These are phyloP conservation scores for Lichtheimia ornata DNA, from an alignment of 371 early-diverging fungal genomes.

Conservation along the genomic window DNA sequence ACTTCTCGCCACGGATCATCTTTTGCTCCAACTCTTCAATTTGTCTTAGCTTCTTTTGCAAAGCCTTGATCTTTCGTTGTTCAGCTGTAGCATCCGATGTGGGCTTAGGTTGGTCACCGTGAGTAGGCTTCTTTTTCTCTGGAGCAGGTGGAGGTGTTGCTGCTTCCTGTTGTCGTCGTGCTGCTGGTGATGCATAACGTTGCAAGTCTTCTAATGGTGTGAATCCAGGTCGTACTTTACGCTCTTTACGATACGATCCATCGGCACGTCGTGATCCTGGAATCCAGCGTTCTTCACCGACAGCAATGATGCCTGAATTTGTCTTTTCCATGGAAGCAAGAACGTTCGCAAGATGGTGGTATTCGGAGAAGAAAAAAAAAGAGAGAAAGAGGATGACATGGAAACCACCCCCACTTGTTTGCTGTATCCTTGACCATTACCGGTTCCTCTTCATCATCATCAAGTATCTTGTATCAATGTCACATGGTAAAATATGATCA, in stretches of 20 bases:
- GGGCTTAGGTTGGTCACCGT: conserved; percentile 13
- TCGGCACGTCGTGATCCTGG: conserved; percentile 69
- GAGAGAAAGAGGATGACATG: background rate
- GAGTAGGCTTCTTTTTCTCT: conserved; percentile 13
- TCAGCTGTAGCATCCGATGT: conserved; percentile 12
- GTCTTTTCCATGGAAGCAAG: conserved; percentile 40
- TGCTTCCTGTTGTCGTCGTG: conserved; percentile 23
- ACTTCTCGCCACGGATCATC: conserved; percentile 71
- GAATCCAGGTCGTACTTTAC: conserved; percentile 69
- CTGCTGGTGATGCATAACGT: conserved; percentile 58
- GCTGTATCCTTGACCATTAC: background rate
- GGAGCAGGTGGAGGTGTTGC: conserved; percentile 22
- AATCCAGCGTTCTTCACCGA: conserved; percentile 58
- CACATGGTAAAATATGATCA: no score
- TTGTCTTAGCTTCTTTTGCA: conserved; percentile 89
- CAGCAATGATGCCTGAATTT: conserved; percentile 49
- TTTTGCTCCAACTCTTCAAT: conserved; percentile 84
- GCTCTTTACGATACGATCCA: conserved; percentile 69
- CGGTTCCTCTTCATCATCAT: no score
- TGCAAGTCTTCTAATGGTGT: conserved; percentile 66
- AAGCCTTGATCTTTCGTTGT: conserved; percentile 65
- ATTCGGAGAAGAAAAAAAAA: conserved; percentile 7
- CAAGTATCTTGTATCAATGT: no score
- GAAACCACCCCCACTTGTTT: no score
- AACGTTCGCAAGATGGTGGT: conserved; percentile 29